A percentile compares a stretch with the other conserved stretches of the same genome.
phyloP scores from a whole-genome alignment of 2,329 filamentous ascomycete species.

The Penicillium sp. region DNA sequence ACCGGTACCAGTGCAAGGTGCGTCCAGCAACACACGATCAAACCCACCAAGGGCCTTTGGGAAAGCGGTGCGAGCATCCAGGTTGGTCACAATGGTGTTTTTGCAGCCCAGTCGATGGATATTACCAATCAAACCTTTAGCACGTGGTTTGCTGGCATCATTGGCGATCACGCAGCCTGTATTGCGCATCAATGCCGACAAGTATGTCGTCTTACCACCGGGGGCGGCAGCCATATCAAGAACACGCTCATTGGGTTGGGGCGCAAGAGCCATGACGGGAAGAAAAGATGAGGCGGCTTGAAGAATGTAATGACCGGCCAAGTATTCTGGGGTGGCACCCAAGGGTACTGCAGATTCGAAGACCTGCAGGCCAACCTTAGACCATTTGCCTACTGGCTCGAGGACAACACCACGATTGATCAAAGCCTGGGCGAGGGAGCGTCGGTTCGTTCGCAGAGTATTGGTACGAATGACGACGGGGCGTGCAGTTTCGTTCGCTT shows the following conservation, averaged over 20 bases:
- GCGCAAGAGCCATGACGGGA: constrained; percentile 93
- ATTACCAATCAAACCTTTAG: constrained; percentile 96
- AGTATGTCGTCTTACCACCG: constrained; percentile 92
- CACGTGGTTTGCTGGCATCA: constrained; percentile 86
- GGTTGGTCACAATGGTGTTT: constrained; percentile 92
- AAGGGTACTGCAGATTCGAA: constrained; percentile 85
- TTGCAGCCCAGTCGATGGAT: constrained; percentile 89
- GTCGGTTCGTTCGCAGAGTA: constrained; percentile 70
- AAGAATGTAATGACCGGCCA: constrained; percentile 95
- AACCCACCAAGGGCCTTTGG: constrained; percentile 93
- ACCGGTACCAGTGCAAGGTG: constrained; percentile 91
- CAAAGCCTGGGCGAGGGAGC: constrained; percentile 82
- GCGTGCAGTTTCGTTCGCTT: constrained; percentile 91
- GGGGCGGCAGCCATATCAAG: constrained; percentile 94
- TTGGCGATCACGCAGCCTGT: constrained; percentile 94
- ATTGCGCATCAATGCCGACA: constrained; percentile 96
- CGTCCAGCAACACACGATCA: constrained; percentile 87
- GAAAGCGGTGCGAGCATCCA: constrained; percentile 82
- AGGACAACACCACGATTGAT: constrained; percentile 96
- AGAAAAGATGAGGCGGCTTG: constrained; percentile 96
- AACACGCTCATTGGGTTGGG: constrained; percentile 84
- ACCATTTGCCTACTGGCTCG: constrained; percentile 97
- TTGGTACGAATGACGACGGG: constrained; percentile 96
- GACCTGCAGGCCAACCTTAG: constrained; percentile 92
- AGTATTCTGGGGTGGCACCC: constrained; percentile 93